Evolutionary conservation across 176 grass and related monocot genomes (phyloP), one percentile per base, ranked within the genome.

Genomic region (Avena sativa): DNA sequence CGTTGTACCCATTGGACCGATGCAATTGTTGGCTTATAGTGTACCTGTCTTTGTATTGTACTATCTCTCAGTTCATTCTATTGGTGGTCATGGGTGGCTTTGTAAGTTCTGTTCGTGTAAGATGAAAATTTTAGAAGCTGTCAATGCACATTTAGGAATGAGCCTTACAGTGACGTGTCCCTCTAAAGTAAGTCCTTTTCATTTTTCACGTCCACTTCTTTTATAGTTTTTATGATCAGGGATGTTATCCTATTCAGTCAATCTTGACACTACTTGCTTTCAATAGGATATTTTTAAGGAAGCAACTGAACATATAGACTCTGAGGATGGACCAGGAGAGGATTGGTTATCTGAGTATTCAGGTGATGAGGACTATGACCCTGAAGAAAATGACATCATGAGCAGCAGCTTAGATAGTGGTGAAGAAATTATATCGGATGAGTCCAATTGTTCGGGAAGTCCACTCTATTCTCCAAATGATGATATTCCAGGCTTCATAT

Each of bases 261-360:
- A 20, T 64, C 15, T 79, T 69, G 13, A 66, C 12, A 56, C 11
- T 87, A 63, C 77, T 71, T 84, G 78, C 28, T 77, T 83, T 74
- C 78, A 86, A 80, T 80, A 99, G 94, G 92, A 94, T 64, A 93
- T 99, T 89, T 99, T 96, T 87, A 90, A 93, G 89, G 92, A 99
- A 99, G 92, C 89, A 83, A 88, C 80, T 28, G 79, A 86, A 86
- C 52, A 86, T 73, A 75, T 81, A 21, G 49, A 90, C 81, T 76
- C 53, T 78, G 80, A 91, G 62, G 84, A 90, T 87, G 61, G 81
- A 75, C 66, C 75, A 75, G 85, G 68, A 71, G 85, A 94, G 88
- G 94, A 93, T 81, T 99, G 94, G 97, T 89, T 93, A 83, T 96
- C 94, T 93, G 97, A 99, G 85, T 95, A 99, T 90, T 99, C 97